A percentile compares a stretch with the other conserved stretches of the same genome.
phyloP scores from a whole-genome alignment of 768 basidiomycete genomes.

The Daedaleopsis nitida region DNA sequence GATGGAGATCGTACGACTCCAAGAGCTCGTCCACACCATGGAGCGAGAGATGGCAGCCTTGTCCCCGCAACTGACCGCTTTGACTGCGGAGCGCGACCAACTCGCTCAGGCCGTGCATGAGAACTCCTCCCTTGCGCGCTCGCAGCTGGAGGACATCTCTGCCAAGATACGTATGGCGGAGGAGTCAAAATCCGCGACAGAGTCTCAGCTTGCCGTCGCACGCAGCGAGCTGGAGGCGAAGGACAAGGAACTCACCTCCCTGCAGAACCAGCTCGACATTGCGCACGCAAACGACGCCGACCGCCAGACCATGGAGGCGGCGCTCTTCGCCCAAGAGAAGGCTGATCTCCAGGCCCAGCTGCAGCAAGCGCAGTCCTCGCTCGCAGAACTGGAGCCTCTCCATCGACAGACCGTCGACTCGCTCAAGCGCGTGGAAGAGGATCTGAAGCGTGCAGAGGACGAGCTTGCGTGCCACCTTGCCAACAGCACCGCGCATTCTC shows the following conservation, averaged over 20 bases:
- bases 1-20: neutral
- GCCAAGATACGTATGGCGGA: constrained; percentile 1
- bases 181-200: constrained; percentile 4
- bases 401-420: constrained; percentile 10
- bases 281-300: constrained; percentile 7
- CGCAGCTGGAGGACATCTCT: constrained; percentile 10
- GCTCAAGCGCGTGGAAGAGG: constrained; percentile 14
- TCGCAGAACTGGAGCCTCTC: constrained; percentile 16
- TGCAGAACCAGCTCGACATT: constrained; percentile 14
- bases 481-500: constrained; percentile 12
- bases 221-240: constrained; percentile 9
- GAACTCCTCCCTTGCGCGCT: constrained; percentile 4
- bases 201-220: constrained; percentile 6
- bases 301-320: constrained; percentile 11
- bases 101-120: constrained; percentile 5
- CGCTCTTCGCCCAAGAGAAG: constrained; percentile 15
- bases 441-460: constrained; percentile 23
- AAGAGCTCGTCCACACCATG: constrained; percentile 12
- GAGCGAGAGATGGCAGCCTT: constrained; percentile 7
- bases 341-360: constrained; percentile 21
- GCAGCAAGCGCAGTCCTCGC: constrained; percentile 13
- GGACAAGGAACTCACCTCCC: constrained; percentile 8
- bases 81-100: constrained; percentile 4
- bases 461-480: constrained; percentile 18
- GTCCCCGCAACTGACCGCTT: neutral